phyloP scores from a whole-genome alignment of 257 asterid genomes.

The Echium plantagineum region DNA sequence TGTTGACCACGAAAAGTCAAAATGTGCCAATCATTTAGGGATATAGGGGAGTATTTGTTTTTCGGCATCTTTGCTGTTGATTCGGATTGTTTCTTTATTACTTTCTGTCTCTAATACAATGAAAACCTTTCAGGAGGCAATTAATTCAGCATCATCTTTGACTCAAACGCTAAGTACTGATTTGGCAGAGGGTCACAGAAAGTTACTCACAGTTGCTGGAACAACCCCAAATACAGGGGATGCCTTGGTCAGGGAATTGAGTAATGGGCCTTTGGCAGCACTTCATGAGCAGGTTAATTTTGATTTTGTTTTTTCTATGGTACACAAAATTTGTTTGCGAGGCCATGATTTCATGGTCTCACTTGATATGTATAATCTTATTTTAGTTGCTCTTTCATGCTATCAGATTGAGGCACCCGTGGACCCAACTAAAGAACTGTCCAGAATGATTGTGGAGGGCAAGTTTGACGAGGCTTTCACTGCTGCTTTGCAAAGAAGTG shows the following conservation, averaged over 20 bases:
- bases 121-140: conserved; percentile 50
- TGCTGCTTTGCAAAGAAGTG: conserved; percentile 77
- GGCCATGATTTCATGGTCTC: background rate
- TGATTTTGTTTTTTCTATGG: background rate
- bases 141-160: conserved; percentile 74
- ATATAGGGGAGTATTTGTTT: too few species aligned
- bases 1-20: too few species aligned
- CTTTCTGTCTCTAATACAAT: background rate
- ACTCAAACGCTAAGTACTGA: conserved; percentile 74
- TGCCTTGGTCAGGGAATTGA: conserved; percentile 56
- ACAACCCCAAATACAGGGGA: conserved; percentile 51
- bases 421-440: conserved; percentile 90
- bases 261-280: conserved; percentile 73
- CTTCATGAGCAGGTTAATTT: conserved; percentile 73
- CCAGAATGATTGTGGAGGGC: conserved; percentile 65
- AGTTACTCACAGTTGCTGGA: conserved; percentile 59
- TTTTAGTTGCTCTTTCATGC: background rate
- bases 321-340: too few species aligned
- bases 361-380: too few species aligned
- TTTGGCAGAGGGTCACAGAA: conserved; percentile 81
- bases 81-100: background rate
- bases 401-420: conserved; percentile 64
- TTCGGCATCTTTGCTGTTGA: background rate
- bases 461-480: conserved; percentile 93
- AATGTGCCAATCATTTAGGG: too few species aligned